Evolutionary conservation across 768 basidiomycete species (phyloP).

Genomic region (Rhizopogon sp.): DNA sequence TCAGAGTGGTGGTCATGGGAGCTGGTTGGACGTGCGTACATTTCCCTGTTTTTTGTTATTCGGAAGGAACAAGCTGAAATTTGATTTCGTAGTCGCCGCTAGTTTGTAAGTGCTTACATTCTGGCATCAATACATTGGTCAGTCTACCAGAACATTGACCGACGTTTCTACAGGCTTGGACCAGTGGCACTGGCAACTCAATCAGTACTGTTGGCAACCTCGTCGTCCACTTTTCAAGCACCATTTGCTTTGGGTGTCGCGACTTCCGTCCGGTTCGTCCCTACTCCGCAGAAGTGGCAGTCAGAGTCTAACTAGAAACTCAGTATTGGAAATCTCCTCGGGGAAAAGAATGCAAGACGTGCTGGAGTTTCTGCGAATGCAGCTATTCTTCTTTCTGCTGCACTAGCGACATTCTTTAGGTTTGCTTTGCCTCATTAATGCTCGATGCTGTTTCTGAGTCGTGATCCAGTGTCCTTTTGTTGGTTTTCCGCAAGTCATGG

Average conservation of each 20-base stretch:
- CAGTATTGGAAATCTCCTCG: constrained; percentile 85
- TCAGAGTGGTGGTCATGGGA: constrained; percentile 99
- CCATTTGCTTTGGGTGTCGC: constrained; percentile 81
- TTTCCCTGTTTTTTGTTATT: not conserved
- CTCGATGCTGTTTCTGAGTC: not conserved
- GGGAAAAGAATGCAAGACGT: constrained; percentile 67
- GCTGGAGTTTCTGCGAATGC: constrained; percentile 67
- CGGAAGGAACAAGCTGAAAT: constrained; percentile 1
- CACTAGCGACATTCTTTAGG: constrained; percentile 60
- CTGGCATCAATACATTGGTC: not conserved
- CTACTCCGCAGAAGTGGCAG: not conserved
- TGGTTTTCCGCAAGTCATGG: constrained; percentile 61
- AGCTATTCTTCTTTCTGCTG: constrained; percentile 58
- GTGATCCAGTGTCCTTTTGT: constrained; percentile 41
- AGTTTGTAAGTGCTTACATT: constrained; percentile 36
- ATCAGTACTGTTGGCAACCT: constrained; percentile 73
- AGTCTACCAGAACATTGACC: constrained; percentile 6
- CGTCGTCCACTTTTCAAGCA: constrained; percentile 75
- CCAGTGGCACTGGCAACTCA: constrained; percentile 83
- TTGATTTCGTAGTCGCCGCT: constrained; percentile 37
- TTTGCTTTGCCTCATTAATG: constrained; percentile 16
- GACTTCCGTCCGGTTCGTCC: constrained; percentile 68
- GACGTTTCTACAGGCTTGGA: constrained; percentile 51
- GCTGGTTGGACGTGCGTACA: constrained; percentile 47
- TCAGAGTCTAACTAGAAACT: not conserved